Conservation (phyloP, 78 protist species). For the Dictyostelium purpureum region DNA sequence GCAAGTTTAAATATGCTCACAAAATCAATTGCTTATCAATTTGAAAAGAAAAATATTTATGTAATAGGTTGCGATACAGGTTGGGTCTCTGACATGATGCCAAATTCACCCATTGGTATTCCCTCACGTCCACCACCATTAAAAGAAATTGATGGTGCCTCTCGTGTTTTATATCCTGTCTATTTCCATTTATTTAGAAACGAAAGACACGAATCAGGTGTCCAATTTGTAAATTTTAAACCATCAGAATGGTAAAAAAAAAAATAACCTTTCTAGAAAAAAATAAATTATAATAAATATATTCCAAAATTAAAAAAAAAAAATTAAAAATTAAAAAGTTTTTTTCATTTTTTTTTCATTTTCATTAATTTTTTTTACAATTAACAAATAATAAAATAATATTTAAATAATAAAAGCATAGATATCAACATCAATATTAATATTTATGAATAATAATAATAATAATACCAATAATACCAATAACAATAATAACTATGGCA, state of each 20-base stretch:
- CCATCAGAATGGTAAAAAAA: neutral
- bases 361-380: too few relatives aligned
- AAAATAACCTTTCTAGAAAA: neutral
- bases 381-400: too few relatives aligned
- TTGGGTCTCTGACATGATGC: constrained; percentile 80
- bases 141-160: constrained; percentile 93
- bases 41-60: constrained; percentile 76
- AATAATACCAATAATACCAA: too few relatives aligned
- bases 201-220: neutral
- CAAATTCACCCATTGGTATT: neutral
- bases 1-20: constrained; percentile 96
- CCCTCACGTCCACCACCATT: constrained; percentile 80
- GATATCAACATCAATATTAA: too few relatives aligned
- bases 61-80: constrained; percentile 88
- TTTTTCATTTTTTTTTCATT: too few relatives aligned
- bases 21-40: constrained; percentile 82
- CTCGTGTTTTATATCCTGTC: constrained; percentile 94
- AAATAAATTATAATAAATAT: neutral
- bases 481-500: too few relatives aligned
- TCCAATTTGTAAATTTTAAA: neutral
- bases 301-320: too few relatives aligned
- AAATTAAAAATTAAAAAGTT: too few relatives aligned
- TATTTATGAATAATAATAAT: too few relatives aligned
- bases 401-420: too few relatives aligned
- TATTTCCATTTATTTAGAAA: neutral